phyloP scores from a whole-genome alignment of 805 yeast species.

The Zygoascus ofunaensis region DNA sequence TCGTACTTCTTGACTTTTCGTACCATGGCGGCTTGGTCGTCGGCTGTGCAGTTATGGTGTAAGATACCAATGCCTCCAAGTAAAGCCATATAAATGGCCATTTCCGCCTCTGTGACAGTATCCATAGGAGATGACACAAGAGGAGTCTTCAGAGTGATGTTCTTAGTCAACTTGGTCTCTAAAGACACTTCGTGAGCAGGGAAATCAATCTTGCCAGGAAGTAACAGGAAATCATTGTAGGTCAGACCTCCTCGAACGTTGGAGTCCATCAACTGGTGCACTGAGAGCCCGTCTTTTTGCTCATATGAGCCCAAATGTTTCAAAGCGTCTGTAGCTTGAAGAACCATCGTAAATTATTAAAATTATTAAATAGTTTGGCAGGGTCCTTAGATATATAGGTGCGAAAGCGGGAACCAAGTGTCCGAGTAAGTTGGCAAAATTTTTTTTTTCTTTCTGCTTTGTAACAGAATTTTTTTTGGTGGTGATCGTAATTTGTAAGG shows the following conservation, averaged over 20 bases:
- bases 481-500: no score
- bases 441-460: no score
- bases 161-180: slow-evolving; percentile 84
- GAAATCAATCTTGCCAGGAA: slow-evolving; percentile 90
- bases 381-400: no score
- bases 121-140: slow-evolving; percentile 99
- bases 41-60: slow-evolving; percentile 94
- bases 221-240: slow-evolving; percentile 88
- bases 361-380: no score
- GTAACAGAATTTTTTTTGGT: no score
- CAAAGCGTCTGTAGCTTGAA: slow-evolving; percentile 38
- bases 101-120: slow-evolving; percentile 92
- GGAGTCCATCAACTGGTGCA: slow-evolving; percentile 81
- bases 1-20: slow-evolving; percentile 92
- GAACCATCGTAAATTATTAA: background rate
- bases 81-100: slow-evolving; percentile 98
- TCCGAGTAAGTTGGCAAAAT: no score
- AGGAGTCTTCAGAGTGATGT: slow-evolving; percentile 85
- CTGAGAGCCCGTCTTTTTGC: slow-evolving; percentile 76
- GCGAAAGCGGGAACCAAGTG: no score
- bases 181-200: slow-evolving; percentile 69
- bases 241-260: slow-evolving; percentile 89
- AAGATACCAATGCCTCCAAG: slow-evolving; percentile 98
- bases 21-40: slow-evolving; percentile 98
- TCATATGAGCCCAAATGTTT: slow-evolving; percentile 56